Evolutionary conservation across 73 alveolate genomes (phyloP).

Genomic region (Effrenium voratum): DNA sequence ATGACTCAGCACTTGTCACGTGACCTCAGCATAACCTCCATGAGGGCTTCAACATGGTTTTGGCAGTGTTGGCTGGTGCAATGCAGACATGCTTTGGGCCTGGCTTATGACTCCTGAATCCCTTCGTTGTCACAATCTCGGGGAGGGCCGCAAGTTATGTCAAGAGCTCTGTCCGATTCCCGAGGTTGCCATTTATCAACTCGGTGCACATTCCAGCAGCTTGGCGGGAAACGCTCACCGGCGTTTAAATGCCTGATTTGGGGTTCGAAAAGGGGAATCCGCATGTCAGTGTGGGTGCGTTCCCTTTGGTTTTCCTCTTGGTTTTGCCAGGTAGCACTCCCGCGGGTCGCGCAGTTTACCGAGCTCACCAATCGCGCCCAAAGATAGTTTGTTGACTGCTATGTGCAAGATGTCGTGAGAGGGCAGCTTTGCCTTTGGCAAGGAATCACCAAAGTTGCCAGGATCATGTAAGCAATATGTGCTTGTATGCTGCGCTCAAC

Average conservation of each 20-base stretch:
- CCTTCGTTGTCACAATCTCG: not conserved
- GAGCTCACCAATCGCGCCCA: not conserved
- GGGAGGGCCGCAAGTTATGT: not conserved
- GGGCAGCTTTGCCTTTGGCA: too few species aligned
- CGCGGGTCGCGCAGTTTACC: not conserved
- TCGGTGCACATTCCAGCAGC: conserved; percentile 28
- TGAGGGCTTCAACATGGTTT: too few species aligned
- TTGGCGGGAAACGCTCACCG: not conserved
- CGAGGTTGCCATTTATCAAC: conserved; percentile 67
- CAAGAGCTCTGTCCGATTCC: not conserved
- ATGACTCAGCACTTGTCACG: not conserved
- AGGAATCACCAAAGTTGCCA: too few species aligned
- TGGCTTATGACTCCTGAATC: not conserved
- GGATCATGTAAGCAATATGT: too few species aligned
- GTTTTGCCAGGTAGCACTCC: not conserved
- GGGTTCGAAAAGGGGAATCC: not conserved
- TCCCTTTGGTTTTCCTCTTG: not conserved
- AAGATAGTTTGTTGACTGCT: not conserved
- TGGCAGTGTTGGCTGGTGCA: too few species aligned
- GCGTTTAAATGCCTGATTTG: not conserved
- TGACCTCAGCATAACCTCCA: not conserved
- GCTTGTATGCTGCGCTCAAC: too few species aligned
- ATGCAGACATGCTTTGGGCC: too few species aligned
- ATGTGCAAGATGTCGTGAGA: too few species aligned
- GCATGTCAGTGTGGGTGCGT: not conserved